Evolutionary conservation across 2,329 filamentous ascomycete genomes (phyloP).

Genomic region (Hortaea werneckii): DNA sequence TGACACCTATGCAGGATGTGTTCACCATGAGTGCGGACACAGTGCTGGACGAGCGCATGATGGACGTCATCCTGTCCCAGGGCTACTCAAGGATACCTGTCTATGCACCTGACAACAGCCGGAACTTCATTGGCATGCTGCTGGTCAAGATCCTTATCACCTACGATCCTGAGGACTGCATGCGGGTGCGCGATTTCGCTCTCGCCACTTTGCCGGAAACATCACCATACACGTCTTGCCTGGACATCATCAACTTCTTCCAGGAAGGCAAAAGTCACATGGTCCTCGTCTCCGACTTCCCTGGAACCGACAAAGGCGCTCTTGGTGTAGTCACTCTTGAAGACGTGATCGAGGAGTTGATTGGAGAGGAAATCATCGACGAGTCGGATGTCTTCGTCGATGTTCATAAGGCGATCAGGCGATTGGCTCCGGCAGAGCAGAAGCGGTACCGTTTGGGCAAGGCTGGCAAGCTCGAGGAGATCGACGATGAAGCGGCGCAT

Average conservation of each 20-base stretch:
- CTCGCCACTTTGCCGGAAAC: conserved; percentile 93
- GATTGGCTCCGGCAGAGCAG: conserved; percentile 74
- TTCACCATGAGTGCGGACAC: conserved; percentile 96
- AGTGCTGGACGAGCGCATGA: conserved; percentile 81
- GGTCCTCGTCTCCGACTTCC: conserved; percentile 85
- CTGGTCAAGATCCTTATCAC: conserved; percentile 98
- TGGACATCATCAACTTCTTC: conserved; percentile 99
- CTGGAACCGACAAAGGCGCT: conserved; percentile 83
- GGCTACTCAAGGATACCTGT: conserved; percentile 96
- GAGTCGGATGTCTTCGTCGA: conserved; percentile 98
- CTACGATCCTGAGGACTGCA: conserved; percentile 89
- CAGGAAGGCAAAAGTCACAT: conserved; percentile 99
- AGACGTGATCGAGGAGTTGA: conserved; percentile 96
- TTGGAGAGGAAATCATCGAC: conserved; percentile 99
- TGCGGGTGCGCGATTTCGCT: conserved; percentile 78
- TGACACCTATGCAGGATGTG: conserved; percentile 97
- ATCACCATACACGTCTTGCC: conserved; percentile 83
- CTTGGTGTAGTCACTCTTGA: conserved; percentile 91
- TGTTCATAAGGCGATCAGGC: conserved; percentile 93
- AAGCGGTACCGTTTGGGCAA: conserved; percentile 31
- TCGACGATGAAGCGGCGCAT: conserved; percentile 7
- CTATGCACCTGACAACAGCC: conserved; percentile 69
- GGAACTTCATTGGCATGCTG: conserved; percentile 94
- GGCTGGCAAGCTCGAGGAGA: conserved; percentile 3
- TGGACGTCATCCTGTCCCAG: conserved; percentile 85